Evolutionary conservation across 495 filamentous ascomycete species (phyloP).

Genomic region (Aspergillus leporis): DNA sequence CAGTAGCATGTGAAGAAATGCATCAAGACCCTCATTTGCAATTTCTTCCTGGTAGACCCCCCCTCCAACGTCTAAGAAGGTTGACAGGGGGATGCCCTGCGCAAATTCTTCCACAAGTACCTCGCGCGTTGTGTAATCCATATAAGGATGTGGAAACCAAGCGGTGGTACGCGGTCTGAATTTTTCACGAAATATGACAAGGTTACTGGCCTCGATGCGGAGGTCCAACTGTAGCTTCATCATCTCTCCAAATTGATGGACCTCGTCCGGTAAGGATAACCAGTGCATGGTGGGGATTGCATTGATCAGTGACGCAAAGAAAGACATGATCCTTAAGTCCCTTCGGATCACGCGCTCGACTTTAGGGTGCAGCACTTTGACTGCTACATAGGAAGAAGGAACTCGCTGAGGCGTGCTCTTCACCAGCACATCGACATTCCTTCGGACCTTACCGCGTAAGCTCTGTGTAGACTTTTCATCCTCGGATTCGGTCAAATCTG

Average conservation of each 20-base stretch:
- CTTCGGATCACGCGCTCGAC: constrained; percentile 86
- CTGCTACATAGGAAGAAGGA: constrained; percentile 89
- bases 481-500: constrained; percentile 65
- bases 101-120: constrained; percentile 97
- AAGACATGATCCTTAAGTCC: constrained; percentile 89
- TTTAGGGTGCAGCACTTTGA: constrained; percentile 93
- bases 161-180: constrained; percentile 88
- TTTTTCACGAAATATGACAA: constrained; percentile 84
- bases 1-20: constrained; percentile 96
- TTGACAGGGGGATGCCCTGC: constrained; percentile 85
- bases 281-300: constrained; percentile 93
- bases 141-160: constrained; percentile 94
- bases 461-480: constrained; percentile 58
- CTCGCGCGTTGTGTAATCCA: constrained; percentile 85
- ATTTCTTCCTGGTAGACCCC: constrained; percentile 94
- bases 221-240: constrained; percentile 96
- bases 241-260: constrained; percentile 93
- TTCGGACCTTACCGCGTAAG: constrained; percentile 66
- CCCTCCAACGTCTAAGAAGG: constrained; percentile 87
- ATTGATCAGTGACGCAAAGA: constrained; percentile 86
- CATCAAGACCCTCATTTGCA: constrained; percentile 91
- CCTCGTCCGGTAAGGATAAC: constrained; percentile 95
- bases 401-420: constrained; percentile 83
- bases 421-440: constrained; percentile 80
- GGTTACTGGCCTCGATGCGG: constrained; percentile 90